phyloP scores from a whole-genome alignment of 2,329 filamentous ascomycete genomes.

The Epicoccum sorghinum region DNA sequence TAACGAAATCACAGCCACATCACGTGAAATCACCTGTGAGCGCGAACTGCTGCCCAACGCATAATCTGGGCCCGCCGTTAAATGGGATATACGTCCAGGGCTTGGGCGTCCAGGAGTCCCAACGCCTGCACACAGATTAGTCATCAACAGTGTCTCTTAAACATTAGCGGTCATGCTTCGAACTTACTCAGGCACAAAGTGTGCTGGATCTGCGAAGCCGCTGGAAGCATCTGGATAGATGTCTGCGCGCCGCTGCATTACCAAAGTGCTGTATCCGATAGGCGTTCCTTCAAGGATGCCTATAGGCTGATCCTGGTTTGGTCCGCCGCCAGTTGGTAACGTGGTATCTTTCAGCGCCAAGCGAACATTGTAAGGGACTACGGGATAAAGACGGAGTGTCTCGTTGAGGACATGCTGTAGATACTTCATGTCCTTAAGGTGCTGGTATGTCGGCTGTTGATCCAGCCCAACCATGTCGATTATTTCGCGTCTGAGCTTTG shows the following conservation, averaged over 20 bases:
- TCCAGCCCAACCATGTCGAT: conserved; percentile 67
- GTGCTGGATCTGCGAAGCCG: conserved; percentile 49
- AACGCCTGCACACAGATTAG: conserved; percentile 36
- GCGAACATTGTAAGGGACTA: conserved; percentile 58
- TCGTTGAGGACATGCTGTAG: conserved; percentile 49
- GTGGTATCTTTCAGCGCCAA: conserved; percentile 55
- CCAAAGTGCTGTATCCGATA: conserved; percentile 54
- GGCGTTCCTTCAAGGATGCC: conserved; percentile 53
- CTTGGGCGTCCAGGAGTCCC: conserved; percentile 57
- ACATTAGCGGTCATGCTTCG: no score
- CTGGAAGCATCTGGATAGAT: conserved; percentile 52
- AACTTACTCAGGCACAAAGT: conserved; percentile 53
- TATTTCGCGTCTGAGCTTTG: conserved; percentile 76
- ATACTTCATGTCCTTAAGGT: conserved; percentile 89
- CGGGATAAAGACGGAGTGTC: conserved; percentile 55
- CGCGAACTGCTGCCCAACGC: conserved; percentile 59
- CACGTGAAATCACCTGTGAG: conserved; percentile 42
- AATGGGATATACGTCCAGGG: conserved; percentile 57
- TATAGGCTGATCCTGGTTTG: conserved; percentile 53
- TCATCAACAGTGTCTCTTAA: background rate
- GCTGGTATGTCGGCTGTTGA: conserved; percentile 69
- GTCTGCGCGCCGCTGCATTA: conserved; percentile 58
- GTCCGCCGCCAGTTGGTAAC: conserved; percentile 56
- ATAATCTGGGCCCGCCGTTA: conserved; percentile 57
- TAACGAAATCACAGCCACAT: no score